Percentiles rank a stretch among this genome's conserved stretches.
Evolutionary conservation across 2,329 filamentous ascomycete species (phyloP).

Genomic region (Ceratocystis colombiana): DNA sequence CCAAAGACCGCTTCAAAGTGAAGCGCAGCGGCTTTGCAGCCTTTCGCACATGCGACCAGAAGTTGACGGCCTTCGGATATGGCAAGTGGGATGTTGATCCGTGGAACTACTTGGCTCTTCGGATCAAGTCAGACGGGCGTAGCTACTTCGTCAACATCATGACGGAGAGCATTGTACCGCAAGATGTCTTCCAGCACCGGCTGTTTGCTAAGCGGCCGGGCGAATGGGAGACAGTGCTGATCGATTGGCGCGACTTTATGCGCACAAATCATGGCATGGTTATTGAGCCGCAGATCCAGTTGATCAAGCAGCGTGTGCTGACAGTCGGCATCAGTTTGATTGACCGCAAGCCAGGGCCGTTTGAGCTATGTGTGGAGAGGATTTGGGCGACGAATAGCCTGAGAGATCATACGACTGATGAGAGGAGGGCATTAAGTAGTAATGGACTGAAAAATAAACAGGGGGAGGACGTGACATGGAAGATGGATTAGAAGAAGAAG

Average conservation of each 20-base stretch:
- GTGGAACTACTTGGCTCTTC: conserved; percentile 76
- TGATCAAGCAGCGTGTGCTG: conserved; percentile 74
- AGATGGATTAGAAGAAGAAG: conserved; percentile 16
- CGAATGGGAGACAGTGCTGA: conserved; percentile 89
- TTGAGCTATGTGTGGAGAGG: conserved; percentile 72
- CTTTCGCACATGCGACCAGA: conserved; percentile 72
- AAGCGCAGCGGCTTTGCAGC: conserved; percentile 79
- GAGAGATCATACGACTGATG: conserved; percentile 19
- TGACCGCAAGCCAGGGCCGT: conserved; percentile 78
- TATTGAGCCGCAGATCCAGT: conserved; percentile 83
- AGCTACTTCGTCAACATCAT: conserved; percentile 94
- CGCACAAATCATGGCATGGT: conserved; percentile 87
- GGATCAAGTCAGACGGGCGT: conserved; percentile 80
- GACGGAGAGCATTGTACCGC: conserved; percentile 84
- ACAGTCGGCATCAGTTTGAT: conserved; percentile 82
- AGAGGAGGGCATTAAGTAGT: conserved; percentile 16
- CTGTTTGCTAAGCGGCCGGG: conserved; percentile 69
- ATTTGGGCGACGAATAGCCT: conserved; percentile 77
- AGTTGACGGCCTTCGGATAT: conserved; percentile 72
- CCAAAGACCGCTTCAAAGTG: conserved; percentile 60
- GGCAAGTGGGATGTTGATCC: conserved; percentile 82
- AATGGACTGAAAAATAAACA: conserved; percentile 25
- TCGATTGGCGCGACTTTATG: conserved; percentile 88
- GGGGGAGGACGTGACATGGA: conserved; percentile 26
- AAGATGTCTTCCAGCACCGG: conserved; percentile 92